A percentile compares a stretch with the other conserved stretches of the same genome.
These are phyloP conservation scores for Komagataella kurtzmanii DNA, from an alignment of 805 yeast genomes.

Conservation along the genomic window DNA sequence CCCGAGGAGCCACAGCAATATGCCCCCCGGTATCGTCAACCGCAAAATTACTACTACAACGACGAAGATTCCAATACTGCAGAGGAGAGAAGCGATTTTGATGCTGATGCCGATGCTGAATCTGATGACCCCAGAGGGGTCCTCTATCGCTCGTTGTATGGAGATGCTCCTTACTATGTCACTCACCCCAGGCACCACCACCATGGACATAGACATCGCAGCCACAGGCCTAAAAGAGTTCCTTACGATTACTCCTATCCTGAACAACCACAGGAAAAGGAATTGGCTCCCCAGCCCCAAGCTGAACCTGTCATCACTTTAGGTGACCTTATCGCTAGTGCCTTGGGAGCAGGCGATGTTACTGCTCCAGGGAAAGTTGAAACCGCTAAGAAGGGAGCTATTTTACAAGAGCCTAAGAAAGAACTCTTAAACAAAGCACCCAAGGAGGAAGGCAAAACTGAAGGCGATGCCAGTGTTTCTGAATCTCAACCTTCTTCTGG, in stretches of 20 bases:
- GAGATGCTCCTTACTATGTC: neutral
- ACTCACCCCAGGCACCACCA: neutral
- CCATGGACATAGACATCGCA: neutral
- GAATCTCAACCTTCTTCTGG: neutral
- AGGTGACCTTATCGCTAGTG: neutral
- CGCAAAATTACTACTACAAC: neutral
- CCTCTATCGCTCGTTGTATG: constrained; percentile 1
- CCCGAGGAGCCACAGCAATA: neutral
- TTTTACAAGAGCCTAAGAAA: neutral
- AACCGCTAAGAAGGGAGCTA: neutral
- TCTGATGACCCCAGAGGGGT: constrained; percentile 1
- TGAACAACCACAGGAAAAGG: neutral
- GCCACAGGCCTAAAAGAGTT: neutral
- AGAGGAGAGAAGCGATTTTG: neutral
- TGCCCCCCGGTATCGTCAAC: neutral
- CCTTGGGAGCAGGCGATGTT: neutral
- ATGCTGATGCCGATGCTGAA: neutral
- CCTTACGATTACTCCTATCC: neutral
- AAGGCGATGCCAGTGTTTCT: neutral
- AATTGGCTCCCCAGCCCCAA: neutral
- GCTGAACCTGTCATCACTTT: neutral
- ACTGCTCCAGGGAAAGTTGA: neutral
- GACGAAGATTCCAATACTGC: neutral
- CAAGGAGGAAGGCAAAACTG: neutral
- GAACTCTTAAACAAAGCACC: neutral